Evolutionary conservation across 371 early-diverging fungal genomes (phyloP).

Genomic region (Rhizomucor pusillus): DNA sequence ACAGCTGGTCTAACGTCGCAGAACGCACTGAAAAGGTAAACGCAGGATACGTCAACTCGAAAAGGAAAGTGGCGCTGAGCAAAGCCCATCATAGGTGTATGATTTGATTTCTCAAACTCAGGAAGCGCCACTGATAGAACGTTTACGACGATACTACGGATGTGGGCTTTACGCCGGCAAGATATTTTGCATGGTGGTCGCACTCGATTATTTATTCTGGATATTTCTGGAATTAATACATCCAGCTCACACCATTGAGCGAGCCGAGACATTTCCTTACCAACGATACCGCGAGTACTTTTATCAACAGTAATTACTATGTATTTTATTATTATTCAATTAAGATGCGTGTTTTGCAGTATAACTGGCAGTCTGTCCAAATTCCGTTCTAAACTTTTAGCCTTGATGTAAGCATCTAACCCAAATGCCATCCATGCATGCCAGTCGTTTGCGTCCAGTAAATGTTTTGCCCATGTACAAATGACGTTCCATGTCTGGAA

Average conservation of each 20-base stretch:
- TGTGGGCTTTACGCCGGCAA: slow-evolving; percentile 94
- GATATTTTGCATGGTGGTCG: slow-evolving; percentile 86
- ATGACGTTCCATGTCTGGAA: slow-evolving; percentile 26
- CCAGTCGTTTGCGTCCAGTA: slow-evolving; percentile 13
- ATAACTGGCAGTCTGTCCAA: neutral
- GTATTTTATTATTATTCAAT: too few species aligned
- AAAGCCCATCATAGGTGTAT: slow-evolving; percentile 56
- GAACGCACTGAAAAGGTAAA: slow-evolving; percentile 82
- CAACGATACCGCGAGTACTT: slow-evolving; percentile 47
- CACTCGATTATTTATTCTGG: slow-evolving; percentile 81
- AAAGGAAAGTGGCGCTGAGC: too few species aligned
- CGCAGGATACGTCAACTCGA: too few species aligned
- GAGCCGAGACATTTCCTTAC: slow-evolving; percentile 65
- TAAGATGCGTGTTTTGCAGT: too few species aligned
- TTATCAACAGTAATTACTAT: slow-evolving; percentile 6
- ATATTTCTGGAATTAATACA: slow-evolving; percentile 81
- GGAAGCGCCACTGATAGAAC: slow-evolving; percentile 77
- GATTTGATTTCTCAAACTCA: slow-evolving; percentile 60
- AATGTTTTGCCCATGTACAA: slow-evolving; percentile 33
- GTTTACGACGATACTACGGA: slow-evolving; percentile 82
- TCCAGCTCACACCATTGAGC: slow-evolving; percentile 72
- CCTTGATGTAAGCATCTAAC: slow-evolving; percentile 17
- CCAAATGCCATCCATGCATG: slow-evolving; percentile 19
- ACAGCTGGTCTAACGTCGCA: slow-evolving; percentile 95
- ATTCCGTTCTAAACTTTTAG: neutral